phyloP scores from a whole-genome alignment of 441 rosid species.

The Metrosideros polymorpha region DNA sequence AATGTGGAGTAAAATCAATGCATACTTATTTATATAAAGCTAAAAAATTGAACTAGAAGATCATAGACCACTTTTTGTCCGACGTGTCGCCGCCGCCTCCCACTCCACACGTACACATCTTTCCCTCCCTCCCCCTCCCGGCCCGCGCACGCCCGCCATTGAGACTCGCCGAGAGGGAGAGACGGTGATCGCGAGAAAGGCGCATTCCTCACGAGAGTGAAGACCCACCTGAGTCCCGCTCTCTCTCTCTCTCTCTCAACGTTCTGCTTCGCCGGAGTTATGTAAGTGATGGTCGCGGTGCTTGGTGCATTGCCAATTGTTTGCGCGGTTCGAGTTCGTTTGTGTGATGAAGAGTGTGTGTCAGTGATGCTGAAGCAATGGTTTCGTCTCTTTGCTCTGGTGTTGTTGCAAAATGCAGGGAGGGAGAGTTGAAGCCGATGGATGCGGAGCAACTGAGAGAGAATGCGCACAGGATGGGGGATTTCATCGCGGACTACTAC shows the following conservation, averaged over 20 bases:
- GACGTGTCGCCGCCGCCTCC: neutral
- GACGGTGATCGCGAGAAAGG: too few relatives aligned
- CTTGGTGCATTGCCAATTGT: neutral
- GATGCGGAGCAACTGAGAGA: slow-evolving; percentile 76
- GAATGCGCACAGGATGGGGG: slow-evolving; percentile 79
- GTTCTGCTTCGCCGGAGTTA: neutral
- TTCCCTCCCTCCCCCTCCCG: neutral
- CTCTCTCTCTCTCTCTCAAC: neutral
- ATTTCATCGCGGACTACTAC: slow-evolving; percentile 90
- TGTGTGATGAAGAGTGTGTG: neutral
- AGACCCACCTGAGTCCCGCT: too few relatives aligned
- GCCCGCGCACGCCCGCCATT: neutral
- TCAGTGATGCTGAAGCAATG: neutral
- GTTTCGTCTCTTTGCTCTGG: neutral
- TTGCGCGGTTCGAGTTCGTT: neutral
- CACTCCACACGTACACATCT: neutral
- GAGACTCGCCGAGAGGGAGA: too few relatives aligned
- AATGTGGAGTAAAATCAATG: neutral
- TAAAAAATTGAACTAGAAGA: too few relatives aligned
- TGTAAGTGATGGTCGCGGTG: neutral
- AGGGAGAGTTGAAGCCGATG: slow-evolving; percentile 53
- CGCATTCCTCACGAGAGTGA: too few relatives aligned
- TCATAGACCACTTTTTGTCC: too few relatives aligned
- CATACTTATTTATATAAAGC: too few relatives aligned
- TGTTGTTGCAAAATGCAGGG: slow-evolving; percentile 17